Evolutionary conservation across 371 early-diverging fungal genomes (phyloP), one percentile per base, ranked within the genome.

Genomic region (Lichtheimia hyalospora): DNA sequence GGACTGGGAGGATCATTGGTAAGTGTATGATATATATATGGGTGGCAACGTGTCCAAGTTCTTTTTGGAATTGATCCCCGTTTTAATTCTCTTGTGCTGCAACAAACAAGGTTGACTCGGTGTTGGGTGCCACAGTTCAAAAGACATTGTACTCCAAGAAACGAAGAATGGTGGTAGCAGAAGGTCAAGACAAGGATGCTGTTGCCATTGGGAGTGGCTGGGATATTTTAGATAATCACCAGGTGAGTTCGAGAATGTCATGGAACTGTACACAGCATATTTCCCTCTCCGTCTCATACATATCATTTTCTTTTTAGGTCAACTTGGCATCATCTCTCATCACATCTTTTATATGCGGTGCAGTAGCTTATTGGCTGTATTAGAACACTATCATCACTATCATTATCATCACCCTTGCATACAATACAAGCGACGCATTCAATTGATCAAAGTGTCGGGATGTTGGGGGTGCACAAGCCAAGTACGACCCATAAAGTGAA

Each of bases 101-200:
- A 61, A 34, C 5, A 34, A 34, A 34, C 25, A 25, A 86, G 84
- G 69, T 92, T 14, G 96, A 96, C 70, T 94, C 94, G 20, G 23
- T 93, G 0, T 70, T 96, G 23, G 96, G 96, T n/a, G 93, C 89
- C 7, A 88, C 94, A 0, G 83, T 92, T 0, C 82, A 92, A 60
- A 85, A 88, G 60, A 82, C 85, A 15, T 71, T 88, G 39, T 89
- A 89, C 54, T 81, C 87, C 49, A 79, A 88, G 50, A 78, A 86
- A 49, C 75, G 73, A 50, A 82, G 76, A 24, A 78, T 79, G 46
- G 85, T 91, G 5, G 67, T 81, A 23, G 59, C 65, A 20, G 68
- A 76, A n/a, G 62, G 71, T 20, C 67, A 76, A n/a, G 62, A 71
- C 20, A 64, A 63, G 8, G 74, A 75, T 24, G 76, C 79, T 15